phyloP scores from a whole-genome alignment of 2,329 filamentous ascomycete genomes.

The Fusarium cyanostomum region DNA sequence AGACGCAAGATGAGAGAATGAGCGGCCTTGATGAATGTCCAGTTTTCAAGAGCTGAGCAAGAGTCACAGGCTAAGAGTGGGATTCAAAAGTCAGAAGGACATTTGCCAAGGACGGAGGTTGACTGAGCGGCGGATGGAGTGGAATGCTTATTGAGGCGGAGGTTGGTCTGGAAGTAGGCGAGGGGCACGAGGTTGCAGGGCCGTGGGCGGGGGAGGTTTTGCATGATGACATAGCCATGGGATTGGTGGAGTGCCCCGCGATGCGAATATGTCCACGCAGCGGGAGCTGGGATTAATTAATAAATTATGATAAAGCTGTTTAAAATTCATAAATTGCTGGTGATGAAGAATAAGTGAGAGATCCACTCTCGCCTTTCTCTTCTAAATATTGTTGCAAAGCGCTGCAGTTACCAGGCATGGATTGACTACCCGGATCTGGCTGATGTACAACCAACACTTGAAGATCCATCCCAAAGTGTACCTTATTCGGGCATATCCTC shows the following conservation, averaged over 20 bases:
- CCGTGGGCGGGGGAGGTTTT: constrained; percentile 26
- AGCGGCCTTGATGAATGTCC: constrained; percentile 10
- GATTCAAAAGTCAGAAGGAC: constrained; percentile 21
- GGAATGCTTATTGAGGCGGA: constrained; percentile 32
- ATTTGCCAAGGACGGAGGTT: constrained; percentile 23
- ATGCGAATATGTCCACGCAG: constrained; percentile 6
- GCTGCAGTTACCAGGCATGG: background rate
- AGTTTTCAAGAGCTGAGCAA: constrained; percentile 1
- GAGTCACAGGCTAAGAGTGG: constrained; percentile 19
- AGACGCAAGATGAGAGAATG: constrained; percentile 8
- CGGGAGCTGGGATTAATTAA: background rate
- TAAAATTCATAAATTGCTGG: background rate
- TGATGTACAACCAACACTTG: constrained; percentile 1
- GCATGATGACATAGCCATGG: constrained; percentile 35
- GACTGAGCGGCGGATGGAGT: constrained; percentile 24
- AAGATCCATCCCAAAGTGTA: constrained; percentile 15
- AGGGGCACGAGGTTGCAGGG: constrained; percentile 35
- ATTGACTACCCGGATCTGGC: constrained; percentile 4
- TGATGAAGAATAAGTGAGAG: background rate
- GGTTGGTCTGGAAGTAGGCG: constrained; percentile 33
- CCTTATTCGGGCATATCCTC: background rate
- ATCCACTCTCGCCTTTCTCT: background rate
- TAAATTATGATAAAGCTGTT: background rate
- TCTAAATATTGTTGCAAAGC: background rate
- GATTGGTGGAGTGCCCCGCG: constrained; percentile 36